A percentile compares a stretch with the other conserved stretches of the same genome.
Evolutionary conservation across 2,329 filamentous ascomycete species (phyloP).

Genomic region (Diaporthe aspalathi): DNA sequence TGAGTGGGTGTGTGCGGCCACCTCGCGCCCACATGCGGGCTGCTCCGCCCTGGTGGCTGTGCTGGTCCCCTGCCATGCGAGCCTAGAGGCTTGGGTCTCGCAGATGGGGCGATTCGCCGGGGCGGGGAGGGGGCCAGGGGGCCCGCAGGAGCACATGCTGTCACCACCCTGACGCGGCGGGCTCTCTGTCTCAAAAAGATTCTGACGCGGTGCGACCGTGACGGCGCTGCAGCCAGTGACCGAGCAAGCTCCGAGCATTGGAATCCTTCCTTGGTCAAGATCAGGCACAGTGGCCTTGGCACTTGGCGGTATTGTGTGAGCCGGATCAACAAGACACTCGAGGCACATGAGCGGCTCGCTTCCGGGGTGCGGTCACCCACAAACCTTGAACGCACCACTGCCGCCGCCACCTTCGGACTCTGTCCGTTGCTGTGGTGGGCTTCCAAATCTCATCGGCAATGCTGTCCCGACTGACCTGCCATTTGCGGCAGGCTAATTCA

Average conservation of each 20-base stretch:
- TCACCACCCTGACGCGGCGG: slow-evolving; percentile 4
- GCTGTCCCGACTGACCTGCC: slow-evolving; percentile 25
- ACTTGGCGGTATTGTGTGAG: slow-evolving; percentile 24
- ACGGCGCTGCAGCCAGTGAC: slow-evolving; percentile 23
- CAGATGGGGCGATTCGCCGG: slow-evolving; percentile 26
- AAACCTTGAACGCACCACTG: slow-evolving; percentile 29
- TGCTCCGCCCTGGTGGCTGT: slow-evolving; percentile 30
- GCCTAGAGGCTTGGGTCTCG: slow-evolving; percentile 18
- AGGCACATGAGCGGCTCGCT: slow-evolving; percentile 30
- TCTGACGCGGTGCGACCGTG: slow-evolving; percentile 28
- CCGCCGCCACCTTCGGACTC: slow-evolving; percentile 27
- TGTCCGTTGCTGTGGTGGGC: slow-evolving; percentile 26
- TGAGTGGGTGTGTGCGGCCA: slow-evolving; percentile 27
- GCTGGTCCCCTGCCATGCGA: slow-evolving; percentile 27
- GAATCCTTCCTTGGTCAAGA: slow-evolving; percentile 25
- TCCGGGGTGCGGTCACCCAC: slow-evolving; percentile 28
- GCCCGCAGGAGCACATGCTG: slow-evolving; percentile 5
- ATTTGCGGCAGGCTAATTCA: slow-evolving; percentile 15
- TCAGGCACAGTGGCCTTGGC: slow-evolving; percentile 22
- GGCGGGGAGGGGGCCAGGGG: too few species aligned
- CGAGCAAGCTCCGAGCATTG: slow-evolving; percentile 21
- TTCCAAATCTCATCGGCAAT: slow-evolving; percentile 25
- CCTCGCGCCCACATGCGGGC: slow-evolving; percentile 25
- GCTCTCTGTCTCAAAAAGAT: slow-evolving; percentile 26
- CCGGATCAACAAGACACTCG: background rate